These are phyloP conservation scores for Solanum pimpinellifolium DNA, from an alignment of 257 asterid genomes.

Conservation along the genomic window DNA sequence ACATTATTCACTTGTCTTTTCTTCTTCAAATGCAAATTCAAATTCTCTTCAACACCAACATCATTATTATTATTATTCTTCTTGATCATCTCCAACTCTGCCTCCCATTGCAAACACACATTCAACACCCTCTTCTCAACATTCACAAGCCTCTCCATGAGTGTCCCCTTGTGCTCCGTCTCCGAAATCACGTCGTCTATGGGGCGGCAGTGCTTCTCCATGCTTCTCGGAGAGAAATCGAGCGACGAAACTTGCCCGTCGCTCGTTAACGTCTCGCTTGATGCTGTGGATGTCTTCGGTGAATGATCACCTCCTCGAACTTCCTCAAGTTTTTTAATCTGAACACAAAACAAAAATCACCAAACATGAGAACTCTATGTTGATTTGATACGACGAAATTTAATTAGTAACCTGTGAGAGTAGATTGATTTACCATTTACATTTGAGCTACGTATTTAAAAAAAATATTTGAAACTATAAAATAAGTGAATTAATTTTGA, in stretches of 20 bases:
- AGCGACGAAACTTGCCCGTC: constrained; percentile 25
- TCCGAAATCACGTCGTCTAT: constrained; percentile 48
- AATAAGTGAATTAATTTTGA: too few species aligned
- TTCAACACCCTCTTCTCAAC: constrained; percentile 58
- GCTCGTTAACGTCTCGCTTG: constrained; percentile 29
- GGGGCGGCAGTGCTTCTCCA: constrained; percentile 56
- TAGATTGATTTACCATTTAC: too few species aligned
- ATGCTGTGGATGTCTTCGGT: constrained; percentile 44
- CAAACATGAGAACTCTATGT: too few species aligned
- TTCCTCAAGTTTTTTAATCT: constrained; percentile 57
- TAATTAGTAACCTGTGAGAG: too few species aligned
- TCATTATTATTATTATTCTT: neutral
- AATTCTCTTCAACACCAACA: neutral
- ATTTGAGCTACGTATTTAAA: too few species aligned
- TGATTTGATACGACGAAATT: too few species aligned
- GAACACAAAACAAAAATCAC: neutral
- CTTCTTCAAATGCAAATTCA: constrained; percentile 3
- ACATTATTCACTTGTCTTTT: constrained; percentile 2
- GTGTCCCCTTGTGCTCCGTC: constrained; percentile 49
- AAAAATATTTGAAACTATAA: too few species aligned
- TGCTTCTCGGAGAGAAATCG: constrained; percentile 35
- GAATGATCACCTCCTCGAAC: constrained; percentile 25
- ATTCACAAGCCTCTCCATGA: constrained; percentile 37
- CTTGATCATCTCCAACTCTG: constrained; percentile 21
- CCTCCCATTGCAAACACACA: constrained; percentile 42